phyloP scores from a whole-genome alignment of 2,329 filamentous ascomycete genomes.

The Verticillium dahliae region DNA sequence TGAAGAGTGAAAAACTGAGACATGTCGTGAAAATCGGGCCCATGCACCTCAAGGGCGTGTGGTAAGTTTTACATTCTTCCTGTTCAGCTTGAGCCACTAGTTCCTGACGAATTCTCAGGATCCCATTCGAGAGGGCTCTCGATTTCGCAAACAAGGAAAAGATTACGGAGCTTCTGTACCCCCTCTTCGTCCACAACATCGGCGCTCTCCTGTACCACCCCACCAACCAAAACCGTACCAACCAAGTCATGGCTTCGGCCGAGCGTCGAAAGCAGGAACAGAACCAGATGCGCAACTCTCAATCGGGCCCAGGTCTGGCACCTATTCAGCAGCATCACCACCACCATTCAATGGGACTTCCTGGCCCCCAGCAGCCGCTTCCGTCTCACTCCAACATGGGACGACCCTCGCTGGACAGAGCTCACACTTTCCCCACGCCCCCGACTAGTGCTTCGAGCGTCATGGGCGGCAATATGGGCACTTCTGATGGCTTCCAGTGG shows the following conservation, averaged over 20 bases:
- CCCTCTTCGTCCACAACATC: slow-evolving; percentile 96
- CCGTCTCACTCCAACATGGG: slow-evolving; percentile 65
- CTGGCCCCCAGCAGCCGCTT: slow-evolving; percentile 46
- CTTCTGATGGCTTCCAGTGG: slow-evolving; percentile 79
- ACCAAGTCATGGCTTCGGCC: slow-evolving; percentile 79
- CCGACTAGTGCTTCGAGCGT: slow-evolving; percentile 89
- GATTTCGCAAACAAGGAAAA: slow-evolving; percentile 99
- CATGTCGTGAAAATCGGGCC: slow-evolving; percentile 98
- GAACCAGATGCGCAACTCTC: slow-evolving; percentile 52
- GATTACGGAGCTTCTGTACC: slow-evolving; percentile 92
- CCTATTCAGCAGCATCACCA: slow-evolving; percentile 63
- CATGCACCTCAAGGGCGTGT: slow-evolving; percentile 97
- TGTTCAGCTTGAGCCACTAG: background rate
- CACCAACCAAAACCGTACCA: slow-evolving; percentile 75
- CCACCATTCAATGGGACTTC: slow-evolving; percentile 52
- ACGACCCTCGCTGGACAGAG: slow-evolving; percentile 73
- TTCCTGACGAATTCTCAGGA: slow-evolving; percentile 52
- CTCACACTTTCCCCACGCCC: slow-evolving; percentile 90
- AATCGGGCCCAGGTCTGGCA: slow-evolving; percentile 47
- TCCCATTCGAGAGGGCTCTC: slow-evolving; percentile 93
- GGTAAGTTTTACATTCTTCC: slow-evolving; percentile 50
- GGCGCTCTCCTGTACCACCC: slow-evolving; percentile 90
- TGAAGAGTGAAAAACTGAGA: slow-evolving; percentile 95
- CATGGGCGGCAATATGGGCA: slow-evolving; percentile 58
- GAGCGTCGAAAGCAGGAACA: slow-evolving; percentile 70